phyloP scores from a whole-genome alignment of 179 eudicot genomes.

The Spinacia oleracea region DNA sequence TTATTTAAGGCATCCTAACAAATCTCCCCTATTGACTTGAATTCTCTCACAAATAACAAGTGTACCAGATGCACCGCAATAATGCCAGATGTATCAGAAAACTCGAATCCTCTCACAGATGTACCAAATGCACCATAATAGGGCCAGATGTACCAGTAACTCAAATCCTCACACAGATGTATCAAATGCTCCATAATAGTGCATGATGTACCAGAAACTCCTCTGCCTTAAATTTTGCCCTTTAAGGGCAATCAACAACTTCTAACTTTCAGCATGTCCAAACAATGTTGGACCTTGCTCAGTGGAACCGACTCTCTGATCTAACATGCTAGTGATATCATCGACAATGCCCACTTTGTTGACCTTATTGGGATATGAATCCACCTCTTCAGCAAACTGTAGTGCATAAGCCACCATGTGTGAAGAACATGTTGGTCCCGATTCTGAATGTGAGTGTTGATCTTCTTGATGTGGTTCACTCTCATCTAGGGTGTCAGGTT shows the following conservation, averaged over 20 bases:
- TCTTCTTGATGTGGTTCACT: too few species aligned
- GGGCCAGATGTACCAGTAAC: too few species aligned
- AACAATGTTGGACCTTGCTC: neutral
- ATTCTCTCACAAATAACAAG: neutral
- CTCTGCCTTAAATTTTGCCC: neutral
- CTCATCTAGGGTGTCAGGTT: too few species aligned
- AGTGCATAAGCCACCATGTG: too few species aligned
- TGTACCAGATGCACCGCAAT: neutral
- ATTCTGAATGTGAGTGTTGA: too few species aligned
- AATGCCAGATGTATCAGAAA: neutral
- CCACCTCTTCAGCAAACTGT: too few species aligned
- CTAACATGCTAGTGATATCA: neutral
- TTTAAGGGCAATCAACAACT: neutral
- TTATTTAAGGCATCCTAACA: neutral
- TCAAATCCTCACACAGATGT: neutral
- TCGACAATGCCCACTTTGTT: too few species aligned
- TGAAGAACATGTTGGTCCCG: too few species aligned
- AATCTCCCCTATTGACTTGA: neutral
- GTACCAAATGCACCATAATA: neutral
- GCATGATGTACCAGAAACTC: neutral
- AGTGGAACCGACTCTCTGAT: neutral
- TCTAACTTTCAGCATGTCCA: neutral
- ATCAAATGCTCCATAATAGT: neutral
- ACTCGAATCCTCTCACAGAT: neutral
- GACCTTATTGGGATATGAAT: too few species aligned